Base-by-base conservation (phyloP, 1,284 basidiomycete genomes). In the Coniferiporia sulphurascens region DNA sequence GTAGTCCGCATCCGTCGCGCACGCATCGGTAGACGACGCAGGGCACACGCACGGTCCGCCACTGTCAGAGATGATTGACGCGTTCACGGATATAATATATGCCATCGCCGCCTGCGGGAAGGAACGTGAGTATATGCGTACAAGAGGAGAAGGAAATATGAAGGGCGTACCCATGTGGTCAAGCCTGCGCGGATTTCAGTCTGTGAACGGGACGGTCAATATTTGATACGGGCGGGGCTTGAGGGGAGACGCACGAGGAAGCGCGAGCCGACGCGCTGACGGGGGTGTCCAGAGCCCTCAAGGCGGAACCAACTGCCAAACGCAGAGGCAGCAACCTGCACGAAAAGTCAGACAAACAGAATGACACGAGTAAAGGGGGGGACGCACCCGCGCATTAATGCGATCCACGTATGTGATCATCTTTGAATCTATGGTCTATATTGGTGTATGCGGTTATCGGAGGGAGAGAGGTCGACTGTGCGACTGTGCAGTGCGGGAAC, bases 41-140 rank as follows among this genome's bases (percentile, higher is more conserved):
- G 77, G 73, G 73, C 93, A 95, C 53, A 83, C 86, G 69, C 93
- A 95, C 2, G 91, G 86, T 57, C 92, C 93, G 60, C 92, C 93
- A 1, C 88, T 82, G 63, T 85, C 81, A 5, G 84, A 79, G 38
- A 95, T 70, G 67, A 94, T 93, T 19, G 85, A 77, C 19, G 89
- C 88, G 70, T 93, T 93, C 66, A 94, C 88, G 48, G 91, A 90
- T 66, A 93, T 92, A 54, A 86, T 86, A 71, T 85, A 86, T 13
- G 85, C 84, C 85, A 86, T 86, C 19, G 83, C 80, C 3, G 85
- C 84, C 83, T 84, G 52, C 34, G 59, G 38, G 13, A 46, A 6
- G 49, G 58, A 50, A 21, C 32, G 41, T 52, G 27, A 5, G 32
- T 17, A 46, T 51, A n/a, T 55, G 48, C 19, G 41, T 41, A 51